A percentile compares a stretch with the other conserved stretches of the same genome.
Conservation (phyloP, 2,329 filamentous ascomycete genomes). For the Diaporthe sp. region DNA sequence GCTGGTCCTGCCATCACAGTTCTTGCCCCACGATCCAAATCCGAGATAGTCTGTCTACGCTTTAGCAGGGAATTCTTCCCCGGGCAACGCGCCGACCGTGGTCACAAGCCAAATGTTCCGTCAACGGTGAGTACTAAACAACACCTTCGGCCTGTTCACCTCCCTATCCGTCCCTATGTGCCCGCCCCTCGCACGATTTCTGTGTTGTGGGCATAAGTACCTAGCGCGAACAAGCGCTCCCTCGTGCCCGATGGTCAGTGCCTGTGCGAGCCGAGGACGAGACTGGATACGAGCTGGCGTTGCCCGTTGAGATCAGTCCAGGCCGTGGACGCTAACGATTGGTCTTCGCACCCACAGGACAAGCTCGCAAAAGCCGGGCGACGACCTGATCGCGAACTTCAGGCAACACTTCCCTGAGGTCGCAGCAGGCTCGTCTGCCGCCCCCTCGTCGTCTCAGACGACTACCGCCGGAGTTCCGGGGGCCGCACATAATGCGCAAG, state of each 20-base stretch:
- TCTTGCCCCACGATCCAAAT: neutral
- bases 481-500: constrained; percentile 48
- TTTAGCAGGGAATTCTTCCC: neutral
- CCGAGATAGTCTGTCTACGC: constrained; percentile 13
- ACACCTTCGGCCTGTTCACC: neutral
- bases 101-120: constrained; percentile 40
- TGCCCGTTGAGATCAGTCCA: constrained; percentile 6
- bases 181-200: neutral
- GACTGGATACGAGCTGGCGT: neutral
- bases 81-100: constrained; percentile 11
- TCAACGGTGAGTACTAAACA: constrained; percentile 37
- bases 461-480: constrained; percentile 51
- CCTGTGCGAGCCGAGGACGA: constrained; percentile 11
- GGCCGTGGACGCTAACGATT: constrained; percentile 24
- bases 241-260: neutral
- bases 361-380: constrained; percentile 87
- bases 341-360: constrained; percentile 62
- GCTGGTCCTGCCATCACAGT: neutral
- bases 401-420: constrained; percentile 85
- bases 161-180: neutral
- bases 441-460: constrained; percentile 55
- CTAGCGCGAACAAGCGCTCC: neutral
- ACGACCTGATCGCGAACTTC: constrained; percentile 87
- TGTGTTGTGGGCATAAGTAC: neutral
- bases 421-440: constrained; percentile 62